These are phyloP conservation scores for Coelomomyces lativittatus DNA, from an alignment of 371 early-diverging fungal genomes.

Conservation along the genomic window DNA sequence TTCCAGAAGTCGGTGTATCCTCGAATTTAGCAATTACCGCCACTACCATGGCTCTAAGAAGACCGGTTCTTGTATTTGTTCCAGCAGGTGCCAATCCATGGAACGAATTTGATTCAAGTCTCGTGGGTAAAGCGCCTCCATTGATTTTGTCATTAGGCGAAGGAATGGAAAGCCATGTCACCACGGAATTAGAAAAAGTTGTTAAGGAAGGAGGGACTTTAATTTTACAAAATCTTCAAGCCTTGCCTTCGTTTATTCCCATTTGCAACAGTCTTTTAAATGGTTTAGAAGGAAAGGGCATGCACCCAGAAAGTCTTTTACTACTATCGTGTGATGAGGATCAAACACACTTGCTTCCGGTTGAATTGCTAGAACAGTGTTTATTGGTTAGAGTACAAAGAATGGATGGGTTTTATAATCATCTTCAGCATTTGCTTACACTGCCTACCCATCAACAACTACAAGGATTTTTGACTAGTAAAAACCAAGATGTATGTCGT, in stretches of 20 bases:
- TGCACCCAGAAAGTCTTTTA: neutral
- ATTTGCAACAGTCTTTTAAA: neutral
- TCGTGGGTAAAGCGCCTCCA: conserved; percentile 15
- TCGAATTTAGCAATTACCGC: conserved; percentile 7
- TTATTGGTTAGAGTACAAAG: neutral
- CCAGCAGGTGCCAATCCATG: neutral
- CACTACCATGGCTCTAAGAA: conserved; percentile 10
- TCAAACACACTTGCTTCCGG: conserved; percentile 8
- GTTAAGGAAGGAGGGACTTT: neutral
- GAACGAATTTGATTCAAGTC: too few relatives aligned
- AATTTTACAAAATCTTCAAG: neutral
- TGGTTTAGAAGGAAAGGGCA: neutral
- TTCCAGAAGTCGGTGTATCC: neutral
- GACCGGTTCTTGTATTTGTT: conserved; percentile 7
- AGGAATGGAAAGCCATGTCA: neutral
- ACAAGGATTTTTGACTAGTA: conserved; percentile 34
- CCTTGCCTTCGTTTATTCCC: neutral
- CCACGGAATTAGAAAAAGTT: neutral
- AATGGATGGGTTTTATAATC: neutral
- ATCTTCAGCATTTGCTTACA: neutral
- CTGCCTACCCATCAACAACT: neutral
- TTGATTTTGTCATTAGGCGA: conserved; percentile 1
- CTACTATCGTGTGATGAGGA: neutral
- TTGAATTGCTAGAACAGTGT: conserved; percentile 20
- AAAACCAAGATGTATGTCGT: conserved; percentile 21